Evolutionary conservation across 192 early-diverging fungal species (phyloP).

Genomic region (Umbelopsis isabellina): DNA sequence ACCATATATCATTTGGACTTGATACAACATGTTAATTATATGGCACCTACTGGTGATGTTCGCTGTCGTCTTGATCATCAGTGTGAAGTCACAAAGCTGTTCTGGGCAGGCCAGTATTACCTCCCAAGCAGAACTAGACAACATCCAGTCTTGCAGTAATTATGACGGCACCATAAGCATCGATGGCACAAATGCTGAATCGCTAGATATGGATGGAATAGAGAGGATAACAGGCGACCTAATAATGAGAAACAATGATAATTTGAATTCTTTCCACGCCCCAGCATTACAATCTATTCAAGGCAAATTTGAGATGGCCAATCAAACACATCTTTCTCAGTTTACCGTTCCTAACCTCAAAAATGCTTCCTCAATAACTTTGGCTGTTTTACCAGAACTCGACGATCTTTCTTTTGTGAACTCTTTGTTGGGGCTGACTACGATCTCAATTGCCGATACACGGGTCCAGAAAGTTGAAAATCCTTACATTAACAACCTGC

Average conservation of each 20-base stretch:
- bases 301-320: conserved; percentile 28
- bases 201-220: conserved; percentile 28
- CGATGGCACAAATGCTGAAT: not conserved
- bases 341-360: conserved; percentile 27
- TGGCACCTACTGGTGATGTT: not conserved
- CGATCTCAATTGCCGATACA: conserved; percentile 31
- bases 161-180: conserved; percentile 38
- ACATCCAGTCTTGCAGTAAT: conserved; percentile 20
- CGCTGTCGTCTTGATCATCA: not conserved
- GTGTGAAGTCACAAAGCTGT: not conserved
- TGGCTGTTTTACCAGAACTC: conserved; percentile 33
- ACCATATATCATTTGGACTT: not conserved
- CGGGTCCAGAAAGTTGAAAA: conserved; percentile 23
- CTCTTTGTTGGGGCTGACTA: conserved; percentile 24
- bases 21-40: not conserved
- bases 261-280: conserved; percentile 20
- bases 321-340: conserved; percentile 28
- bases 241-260: conserved; percentile 19
- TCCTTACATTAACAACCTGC: not conserved
- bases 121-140: conserved; percentile 35
- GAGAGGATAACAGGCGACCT: conserved; percentile 33
- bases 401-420: conserved; percentile 33
- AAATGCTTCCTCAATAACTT: conserved; percentile 19
- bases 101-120: not conserved
- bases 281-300: conserved; percentile 32